Evolutionary conservation across 139 green algal genomes (phyloP), one percentile per base, ranked within the genome.

Genomic region (Micromonas commoda): DNA sequence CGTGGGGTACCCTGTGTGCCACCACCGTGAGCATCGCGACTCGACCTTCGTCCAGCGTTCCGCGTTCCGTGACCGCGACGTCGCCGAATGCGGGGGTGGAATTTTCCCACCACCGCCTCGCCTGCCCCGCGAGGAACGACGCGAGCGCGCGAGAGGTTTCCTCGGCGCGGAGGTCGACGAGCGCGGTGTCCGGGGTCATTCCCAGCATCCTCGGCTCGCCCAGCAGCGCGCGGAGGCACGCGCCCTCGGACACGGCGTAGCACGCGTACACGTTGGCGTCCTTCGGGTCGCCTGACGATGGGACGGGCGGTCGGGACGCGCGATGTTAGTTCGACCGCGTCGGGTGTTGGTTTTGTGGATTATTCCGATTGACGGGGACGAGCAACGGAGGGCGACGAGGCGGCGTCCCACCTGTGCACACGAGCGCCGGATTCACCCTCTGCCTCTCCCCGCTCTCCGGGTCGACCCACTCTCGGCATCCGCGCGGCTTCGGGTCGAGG

Each of bases 231-330:
- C 35, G 33, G 16, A 53, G 3, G 1, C n/a, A 24, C 2, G 67
- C 67, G 23, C 21, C n/a, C 35, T 52, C 26, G 21, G 13, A n/a
- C 33, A 74, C 67, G 33, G 67, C 67, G 35, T 60, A 74, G 23
- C 24, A n/a, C 23, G n/a, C 33, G 67, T 74, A 74, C 67, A 74
- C 67, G 34, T 74, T 74, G 31, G 16, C 67, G 35, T 74, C 67
- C 9, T 28, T 26, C 26, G 13, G 21, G 35, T 74, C 67, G 67
- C 35, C 31, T 34, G 63, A 23, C 21, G 5, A 57, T 16, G 45
- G 45, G 45, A 57, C 9, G 45, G 45, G 45, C 9, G 45, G 16
- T 9, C 9, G 16, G 45, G 16, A 9, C 9, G 16, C 9, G 45
- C 45, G 45, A 57, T 9, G 45, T 57, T 9, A 57, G 45, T 9